These are phyloP conservation scores for Penicillium sp. DNA, from an alignment of 2,329 filamentous ascomycete genomes.

Conservation along the genomic window DNA sequence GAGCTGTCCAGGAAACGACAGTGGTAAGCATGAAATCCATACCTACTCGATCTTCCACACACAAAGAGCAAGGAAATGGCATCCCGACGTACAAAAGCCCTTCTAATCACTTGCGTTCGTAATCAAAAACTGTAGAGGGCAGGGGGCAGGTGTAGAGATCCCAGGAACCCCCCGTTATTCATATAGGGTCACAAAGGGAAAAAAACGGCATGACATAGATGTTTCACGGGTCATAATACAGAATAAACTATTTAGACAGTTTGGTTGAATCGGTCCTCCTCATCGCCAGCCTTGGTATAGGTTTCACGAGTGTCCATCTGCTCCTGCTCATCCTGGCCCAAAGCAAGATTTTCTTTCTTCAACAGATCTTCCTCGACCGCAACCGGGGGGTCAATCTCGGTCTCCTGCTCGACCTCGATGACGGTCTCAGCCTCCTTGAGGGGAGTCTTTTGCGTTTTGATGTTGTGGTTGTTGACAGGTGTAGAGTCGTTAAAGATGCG, in stretches of 20 bases:
- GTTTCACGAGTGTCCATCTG: slow-evolving; percentile 38
- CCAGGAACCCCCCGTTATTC: no score
- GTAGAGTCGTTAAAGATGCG: slow-evolving; percentile 85
- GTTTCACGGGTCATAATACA: not conserved
- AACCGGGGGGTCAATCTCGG: slow-evolving; percentile 12
- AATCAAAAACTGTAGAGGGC: no score
- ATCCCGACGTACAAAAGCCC: no score
- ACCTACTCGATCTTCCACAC: no score
- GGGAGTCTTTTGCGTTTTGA: slow-evolving; percentile 19
- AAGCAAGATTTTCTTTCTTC: slow-evolving; percentile 33
- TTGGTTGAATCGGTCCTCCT: slow-evolving; percentile 44
- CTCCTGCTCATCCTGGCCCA: slow-evolving; percentile 39
- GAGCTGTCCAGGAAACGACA: no score
- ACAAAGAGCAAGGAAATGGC: no score
- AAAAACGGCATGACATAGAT: not conserved
- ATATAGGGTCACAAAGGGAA: slow-evolving; percentile 1
- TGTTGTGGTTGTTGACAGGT: slow-evolving; percentile 63
- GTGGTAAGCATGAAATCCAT: no score
- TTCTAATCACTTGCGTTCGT: no score
- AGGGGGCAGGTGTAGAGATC: no score
- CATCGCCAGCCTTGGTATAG: slow-evolving; percentile 40
- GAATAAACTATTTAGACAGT: slow-evolving; percentile 33
- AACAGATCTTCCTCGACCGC: slow-evolving; percentile 33
- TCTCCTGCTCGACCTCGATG: not conserved
- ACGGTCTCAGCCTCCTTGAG: slow-evolving; percentile 2